A percentile compares a stretch with the other conserved stretches of the same genome.
These are phyloP conservation scores for Wickerhamomyces canadensis DNA, from an alignment of 805 yeast species.

Conservation along the genomic window DNA sequence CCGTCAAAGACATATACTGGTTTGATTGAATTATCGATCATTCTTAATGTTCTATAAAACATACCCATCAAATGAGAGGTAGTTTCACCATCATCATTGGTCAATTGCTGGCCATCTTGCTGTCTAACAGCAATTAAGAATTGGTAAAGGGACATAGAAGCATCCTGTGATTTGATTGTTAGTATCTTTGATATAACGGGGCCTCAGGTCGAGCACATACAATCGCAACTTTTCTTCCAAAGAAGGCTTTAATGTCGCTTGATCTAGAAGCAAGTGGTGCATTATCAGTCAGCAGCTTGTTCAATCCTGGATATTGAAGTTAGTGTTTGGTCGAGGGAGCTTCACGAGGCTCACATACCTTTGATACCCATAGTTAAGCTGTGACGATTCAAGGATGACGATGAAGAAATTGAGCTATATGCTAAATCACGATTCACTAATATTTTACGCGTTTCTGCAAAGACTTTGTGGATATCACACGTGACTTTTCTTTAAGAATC, in stretches of 20 bases:
- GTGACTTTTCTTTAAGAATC: too few species aligned
- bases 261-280: constrained; percentile 79
- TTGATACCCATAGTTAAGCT: constrained; percentile 44
- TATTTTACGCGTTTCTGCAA: not conserved
- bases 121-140: constrained; percentile 95
- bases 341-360: constrained; percentile 25
- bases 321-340: not conserved
- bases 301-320: constrained; percentile 50
- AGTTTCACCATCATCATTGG: constrained; percentile 86
- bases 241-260: constrained; percentile 76
- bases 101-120: constrained; percentile 90
- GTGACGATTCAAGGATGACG: not conserved
- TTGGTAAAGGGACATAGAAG: constrained; percentile 95
- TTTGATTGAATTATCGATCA: constrained; percentile 90
- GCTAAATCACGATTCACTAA: not conserved
- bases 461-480: too few species aligned
- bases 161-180: constrained; percentile 32
- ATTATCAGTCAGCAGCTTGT: constrained; percentile 80
- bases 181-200: not conserved
- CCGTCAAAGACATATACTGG: constrained; percentile 98
- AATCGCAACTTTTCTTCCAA: constrained; percentile 96
- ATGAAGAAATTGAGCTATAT: too few species aligned
- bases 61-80: constrained; percentile 94
- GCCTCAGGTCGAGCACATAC: not conserved
- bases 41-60: constrained; percentile 86